Evolutionary conservation across 1,284 basidiomycete genomes (phyloP).

Genomic region (Naganishia cerealis): DNA sequence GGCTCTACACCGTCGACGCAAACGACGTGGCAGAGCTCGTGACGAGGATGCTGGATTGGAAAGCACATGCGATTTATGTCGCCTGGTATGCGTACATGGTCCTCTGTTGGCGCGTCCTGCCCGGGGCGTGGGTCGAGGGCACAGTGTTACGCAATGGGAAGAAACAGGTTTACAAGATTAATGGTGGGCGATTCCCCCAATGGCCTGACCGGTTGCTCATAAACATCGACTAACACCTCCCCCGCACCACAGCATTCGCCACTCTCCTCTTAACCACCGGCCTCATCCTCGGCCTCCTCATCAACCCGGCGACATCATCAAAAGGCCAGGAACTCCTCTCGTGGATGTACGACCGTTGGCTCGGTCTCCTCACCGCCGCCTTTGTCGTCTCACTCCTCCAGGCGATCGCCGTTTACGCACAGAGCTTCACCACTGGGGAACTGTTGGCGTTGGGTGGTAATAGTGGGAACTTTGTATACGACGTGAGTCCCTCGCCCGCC

Average conservation of each 20-base stretch:
- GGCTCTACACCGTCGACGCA: slow-evolving; percentile 20
- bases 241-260: slow-evolving; percentile 67
- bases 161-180: slow-evolving; percentile 86
- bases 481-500: slow-evolving; percentile 62
- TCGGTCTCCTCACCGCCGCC: slow-evolving; percentile 82
- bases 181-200: slow-evolving; percentile 72
- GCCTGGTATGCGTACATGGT: slow-evolving; percentile 89
- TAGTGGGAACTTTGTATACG: slow-evolving; percentile 81
- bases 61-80: slow-evolving; percentile 74
- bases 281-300: slow-evolving; percentile 66
- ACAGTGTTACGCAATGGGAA: slow-evolving; percentile 73
- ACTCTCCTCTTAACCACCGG: slow-evolving; percentile 79
- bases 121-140: slow-evolving; percentile 83
- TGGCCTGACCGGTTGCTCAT: not conserved
- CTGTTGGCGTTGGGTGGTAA: slow-evolving; percentile 91
- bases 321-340: slow-evolving; percentile 79
- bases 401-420: slow-evolving; percentile 69
- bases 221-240: not conserved
- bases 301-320: slow-evolving; percentile 49
- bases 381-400: slow-evolving; percentile 76
- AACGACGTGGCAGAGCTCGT: slow-evolving; percentile 51
- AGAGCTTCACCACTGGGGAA: slow-evolving; percentile 64
- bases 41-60: slow-evolving; percentile 73
- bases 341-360: slow-evolving; percentile 87
- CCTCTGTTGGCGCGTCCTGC: slow-evolving; percentile 76